Conservation (phyloP, 257 asterid species). For the Thymus quinquecostatus region DNA sequence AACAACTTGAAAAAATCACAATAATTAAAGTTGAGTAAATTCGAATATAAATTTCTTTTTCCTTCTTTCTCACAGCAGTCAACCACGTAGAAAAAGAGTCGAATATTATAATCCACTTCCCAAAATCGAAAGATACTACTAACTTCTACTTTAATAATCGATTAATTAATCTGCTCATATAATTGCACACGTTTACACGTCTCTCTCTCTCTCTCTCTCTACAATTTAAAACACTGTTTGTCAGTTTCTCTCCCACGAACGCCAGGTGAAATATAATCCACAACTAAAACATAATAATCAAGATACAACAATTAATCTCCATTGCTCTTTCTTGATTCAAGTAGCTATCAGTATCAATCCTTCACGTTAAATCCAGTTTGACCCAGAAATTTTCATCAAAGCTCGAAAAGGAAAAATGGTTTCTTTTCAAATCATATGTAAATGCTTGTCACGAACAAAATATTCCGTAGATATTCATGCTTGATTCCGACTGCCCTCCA, state of each 20-base stretch:
- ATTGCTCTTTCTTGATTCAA: no score
- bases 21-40: neutral
- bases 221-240: neutral
- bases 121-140: neutral
- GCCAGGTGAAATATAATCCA: no score
- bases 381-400: no score
- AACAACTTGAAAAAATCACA: no score
- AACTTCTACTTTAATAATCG: constrained; percentile 4
- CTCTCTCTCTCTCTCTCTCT: constrained; percentile 33
- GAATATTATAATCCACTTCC: constrained; percentile 5
- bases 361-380: no score
- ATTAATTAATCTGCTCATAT: constrained; percentile 14
- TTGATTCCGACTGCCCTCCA: constrained; percentile 33
- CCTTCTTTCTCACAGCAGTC: constrained; percentile 13
- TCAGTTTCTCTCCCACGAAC: no score
- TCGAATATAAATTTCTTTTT: neutral
- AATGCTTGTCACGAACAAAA: constrained; percentile 17
- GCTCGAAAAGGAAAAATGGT: neutral
- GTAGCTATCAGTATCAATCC: no score
- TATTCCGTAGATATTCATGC: constrained; percentile 21
- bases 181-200: constrained; percentile 39
- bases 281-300: no score
- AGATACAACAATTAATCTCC: no score
- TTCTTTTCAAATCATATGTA: neutral
- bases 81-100: constrained; percentile 7